Percentiles rank a stretch among this genome's conserved stretches.
These are phyloP conservation scores for Ceratocystis colombiana DNA, from an alignment of 2,329 filamentous ascomycete genomes.

Conservation along the genomic window DNA sequence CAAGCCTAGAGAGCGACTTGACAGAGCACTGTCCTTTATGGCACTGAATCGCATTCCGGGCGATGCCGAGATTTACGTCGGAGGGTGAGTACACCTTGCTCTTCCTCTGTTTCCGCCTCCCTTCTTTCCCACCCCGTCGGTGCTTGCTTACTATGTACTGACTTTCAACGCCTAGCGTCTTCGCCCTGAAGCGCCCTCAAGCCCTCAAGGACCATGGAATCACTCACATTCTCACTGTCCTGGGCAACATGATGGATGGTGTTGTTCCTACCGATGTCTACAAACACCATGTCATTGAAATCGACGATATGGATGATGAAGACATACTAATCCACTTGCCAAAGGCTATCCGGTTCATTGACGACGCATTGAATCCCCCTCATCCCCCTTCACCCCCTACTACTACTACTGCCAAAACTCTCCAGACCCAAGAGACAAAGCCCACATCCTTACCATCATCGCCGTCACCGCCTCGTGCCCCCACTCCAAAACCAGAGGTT, in stretches of 20 bases:
- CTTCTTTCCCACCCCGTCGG: constrained; percentile 24
- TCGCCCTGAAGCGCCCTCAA: constrained; percentile 62
- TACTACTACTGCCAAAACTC: background rate
- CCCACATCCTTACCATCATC: background rate
- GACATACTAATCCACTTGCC: constrained; percentile 77
- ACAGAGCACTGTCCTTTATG: constrained; percentile 31
- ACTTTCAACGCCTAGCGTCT: constrained; percentile 49
- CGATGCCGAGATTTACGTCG: constrained; percentile 35
- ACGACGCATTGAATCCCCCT: constrained; percentile 49
- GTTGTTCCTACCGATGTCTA: constrained; percentile 38
- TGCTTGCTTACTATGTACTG: background rate
- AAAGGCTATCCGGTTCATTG: constrained; percentile 70
- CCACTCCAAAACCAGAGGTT: background rate
- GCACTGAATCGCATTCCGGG: constrained; percentile 38
- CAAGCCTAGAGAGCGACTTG: constrained; percentile 21
- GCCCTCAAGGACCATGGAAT: constrained; percentile 63
- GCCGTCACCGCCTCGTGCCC: background rate
- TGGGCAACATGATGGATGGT: constrained; percentile 37
- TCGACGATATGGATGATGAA: constrained; percentile 84
- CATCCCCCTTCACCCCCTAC: background rate
- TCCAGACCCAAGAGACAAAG: background rate
- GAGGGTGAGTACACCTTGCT: constrained; percentile 32
- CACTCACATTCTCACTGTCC: constrained; percentile 81
- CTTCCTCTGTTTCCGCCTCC: constrained; percentile 3
- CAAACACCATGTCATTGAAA: constrained; percentile 66